These are phyloP conservation scores for Escovopsis weberi DNA, from an alignment of 2,329 filamentous ascomycete genomes.

Conservation along the genomic window DNA sequence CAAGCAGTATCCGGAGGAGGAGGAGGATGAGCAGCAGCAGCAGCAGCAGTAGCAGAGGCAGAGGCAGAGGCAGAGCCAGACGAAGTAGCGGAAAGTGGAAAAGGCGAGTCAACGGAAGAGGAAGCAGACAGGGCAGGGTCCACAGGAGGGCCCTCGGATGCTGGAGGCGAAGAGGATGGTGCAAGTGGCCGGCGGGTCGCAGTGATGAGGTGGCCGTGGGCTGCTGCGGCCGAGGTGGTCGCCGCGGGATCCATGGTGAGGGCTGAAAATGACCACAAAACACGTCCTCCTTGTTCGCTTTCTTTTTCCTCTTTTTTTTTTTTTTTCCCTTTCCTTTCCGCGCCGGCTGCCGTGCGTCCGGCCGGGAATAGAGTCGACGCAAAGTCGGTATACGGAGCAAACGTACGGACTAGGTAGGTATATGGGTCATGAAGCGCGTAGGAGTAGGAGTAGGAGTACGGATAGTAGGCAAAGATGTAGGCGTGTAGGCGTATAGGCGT, in stretches of 20 bases:
- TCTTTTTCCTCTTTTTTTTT: not conserved
- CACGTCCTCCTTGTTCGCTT: not conserved
- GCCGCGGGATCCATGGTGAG: not conserved
- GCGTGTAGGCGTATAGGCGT: too few species aligned
- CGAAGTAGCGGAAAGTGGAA: not conserved
- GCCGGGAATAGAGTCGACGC: not conserved
- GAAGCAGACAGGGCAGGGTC: conserved; percentile 5
- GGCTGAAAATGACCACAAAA: conserved; percentile 1
- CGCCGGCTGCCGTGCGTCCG: not conserved
- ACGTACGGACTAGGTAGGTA: too few species aligned
- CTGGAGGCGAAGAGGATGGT: too few species aligned
- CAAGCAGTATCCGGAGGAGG: too few species aligned
- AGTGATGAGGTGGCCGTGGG: conserved; percentile 18
- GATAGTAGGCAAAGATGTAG: not conserved
- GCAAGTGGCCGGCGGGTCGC: conserved; percentile 18
- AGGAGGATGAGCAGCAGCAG: not conserved
- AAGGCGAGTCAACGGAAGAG: not conserved
- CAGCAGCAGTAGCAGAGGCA: not conserved
- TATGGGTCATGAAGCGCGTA: too few species aligned
- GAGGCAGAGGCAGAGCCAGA: not conserved
- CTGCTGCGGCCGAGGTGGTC: conserved; percentile 12
- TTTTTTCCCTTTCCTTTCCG: not conserved
- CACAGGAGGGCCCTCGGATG: too few species aligned
- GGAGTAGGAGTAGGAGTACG: not conserved
- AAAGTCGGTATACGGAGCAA: not conserved